Percentiles rank a stretch among this genome's conserved stretches.
phyloP scores from a whole-genome alignment of 768 basidiomycete species.

The Tubosaeta sp. region DNA sequence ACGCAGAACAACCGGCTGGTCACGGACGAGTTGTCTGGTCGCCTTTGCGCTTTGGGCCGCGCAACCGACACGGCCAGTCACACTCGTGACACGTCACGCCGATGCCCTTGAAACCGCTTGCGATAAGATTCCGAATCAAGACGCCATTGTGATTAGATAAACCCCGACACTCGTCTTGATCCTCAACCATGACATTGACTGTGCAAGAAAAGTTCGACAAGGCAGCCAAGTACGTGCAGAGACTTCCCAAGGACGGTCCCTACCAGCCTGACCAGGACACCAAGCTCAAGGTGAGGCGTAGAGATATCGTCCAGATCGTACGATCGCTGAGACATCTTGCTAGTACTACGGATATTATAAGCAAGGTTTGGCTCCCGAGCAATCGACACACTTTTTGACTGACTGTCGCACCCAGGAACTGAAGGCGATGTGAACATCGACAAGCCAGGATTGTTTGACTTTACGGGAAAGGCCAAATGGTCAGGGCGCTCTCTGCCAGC shows the following conservation, averaged over 20 bases:
- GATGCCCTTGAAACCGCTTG: slow-evolving; percentile 2
- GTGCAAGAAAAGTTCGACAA: slow-evolving; percentile 62
- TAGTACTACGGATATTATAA: slow-evolving; percentile 96
- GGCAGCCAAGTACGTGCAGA: slow-evolving; percentile 62
- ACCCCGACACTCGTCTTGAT: neutral
- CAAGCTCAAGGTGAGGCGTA: slow-evolving; percentile 71
- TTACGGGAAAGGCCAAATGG: slow-evolving; percentile 90
- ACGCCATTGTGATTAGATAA: slow-evolving; percentile 17
- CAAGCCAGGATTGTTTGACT: slow-evolving; percentile 77
- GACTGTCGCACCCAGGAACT: slow-evolving; percentile 48
- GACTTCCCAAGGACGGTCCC: slow-evolving; percentile 67
- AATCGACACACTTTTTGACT: neutral
- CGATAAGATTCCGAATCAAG: slow-evolving; percentile 11
- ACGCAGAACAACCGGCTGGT: slow-evolving; percentile 8
- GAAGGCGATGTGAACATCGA: slow-evolving; percentile 65
- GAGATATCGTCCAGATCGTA: neutral
- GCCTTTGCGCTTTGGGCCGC: slow-evolving; percentile 2
- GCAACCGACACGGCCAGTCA: slow-evolving; percentile 20
- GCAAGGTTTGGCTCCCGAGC: slow-evolving; percentile 56
- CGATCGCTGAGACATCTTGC: slow-evolving; percentile 5
- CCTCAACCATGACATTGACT: slow-evolving; percentile 47
- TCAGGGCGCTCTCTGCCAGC: slow-evolving; percentile 26
- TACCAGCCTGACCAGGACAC: slow-evolving; percentile 70
- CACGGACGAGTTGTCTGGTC: slow-evolving; percentile 12
- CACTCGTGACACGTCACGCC: slow-evolving; percentile 19